Percentiles rank a stretch among this genome's conserved stretches.
These are phyloP conservation scores for Ajuga reptans DNA, from an alignment of 305 asterid genomes.

Conservation along the genomic window DNA sequence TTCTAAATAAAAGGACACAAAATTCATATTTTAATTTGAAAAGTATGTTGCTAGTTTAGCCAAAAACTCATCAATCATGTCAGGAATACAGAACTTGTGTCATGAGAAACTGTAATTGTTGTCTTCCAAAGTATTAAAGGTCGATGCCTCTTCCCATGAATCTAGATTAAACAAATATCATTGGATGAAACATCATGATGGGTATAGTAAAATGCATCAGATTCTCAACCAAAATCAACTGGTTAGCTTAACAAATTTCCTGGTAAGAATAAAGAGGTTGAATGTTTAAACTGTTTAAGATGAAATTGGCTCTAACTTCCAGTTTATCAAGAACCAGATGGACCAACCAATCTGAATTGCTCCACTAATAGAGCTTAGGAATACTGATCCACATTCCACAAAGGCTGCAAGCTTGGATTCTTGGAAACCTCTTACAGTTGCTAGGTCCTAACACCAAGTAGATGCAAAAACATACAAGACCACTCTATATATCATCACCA, in stretches of 20 bases:
- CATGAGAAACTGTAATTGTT: not conserved
- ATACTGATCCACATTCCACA: not conserved
- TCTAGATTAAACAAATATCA: not conserved
- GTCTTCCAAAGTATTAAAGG: not conserved
- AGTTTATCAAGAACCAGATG: not conserved
- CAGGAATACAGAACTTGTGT: not conserved
- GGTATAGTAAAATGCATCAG: not conserved
- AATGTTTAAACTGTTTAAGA: not conserved
- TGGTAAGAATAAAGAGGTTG: not conserved
- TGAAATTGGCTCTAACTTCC: not conserved
- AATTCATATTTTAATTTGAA: not conserved
- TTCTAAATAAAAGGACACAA: constrained; percentile 2
- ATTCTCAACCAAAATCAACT: not conserved
- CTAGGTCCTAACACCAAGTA: not conserved
- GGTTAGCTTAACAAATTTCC: constrained; percentile 3
- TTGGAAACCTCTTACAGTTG: not conserved
- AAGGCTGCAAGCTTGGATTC: constrained; percentile 1
- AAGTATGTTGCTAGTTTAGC: not conserved
- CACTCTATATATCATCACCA: not conserved
- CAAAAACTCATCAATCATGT: not conserved
- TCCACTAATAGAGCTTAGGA: not conserved
- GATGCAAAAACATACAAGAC: not conserved
- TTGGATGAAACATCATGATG: not conserved
- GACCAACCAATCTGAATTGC: constrained; percentile 8
- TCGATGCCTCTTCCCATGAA: not conserved